Evolutionary conservation across 352 stramenopile genomes (phyloP).

Genomic region (Globisporangium parvum): DNA sequence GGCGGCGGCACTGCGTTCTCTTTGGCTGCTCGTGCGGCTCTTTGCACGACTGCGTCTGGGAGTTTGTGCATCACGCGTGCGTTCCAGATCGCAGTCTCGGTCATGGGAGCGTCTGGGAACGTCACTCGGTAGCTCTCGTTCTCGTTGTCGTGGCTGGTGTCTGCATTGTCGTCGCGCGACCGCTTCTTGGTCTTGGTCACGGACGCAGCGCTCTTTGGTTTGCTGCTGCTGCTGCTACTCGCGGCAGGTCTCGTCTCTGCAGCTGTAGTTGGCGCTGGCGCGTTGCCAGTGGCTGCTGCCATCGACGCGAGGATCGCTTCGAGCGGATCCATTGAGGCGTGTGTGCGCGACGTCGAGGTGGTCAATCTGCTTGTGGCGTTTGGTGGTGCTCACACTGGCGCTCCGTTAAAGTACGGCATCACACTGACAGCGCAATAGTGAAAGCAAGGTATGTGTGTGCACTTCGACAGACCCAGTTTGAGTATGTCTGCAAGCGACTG

Average conservation of each 20-base stretch:
- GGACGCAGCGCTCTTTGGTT: background rate
- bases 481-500: no score
- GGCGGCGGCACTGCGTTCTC: slow-evolving; percentile 26
- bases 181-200: slow-evolving; percentile 21
- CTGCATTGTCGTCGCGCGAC: slow-evolving; percentile 11
- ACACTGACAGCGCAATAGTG: no score
- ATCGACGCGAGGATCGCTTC: slow-evolving; percentile 81
- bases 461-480: background rate
- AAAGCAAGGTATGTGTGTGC: no score
- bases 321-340: slow-evolving; percentile 32
- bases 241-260: background rate
- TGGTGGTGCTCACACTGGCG: background rate
- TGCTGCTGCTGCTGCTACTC: slow-evolving; percentile 3
- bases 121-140: background rate
- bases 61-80: slow-evolving; percentile 32
- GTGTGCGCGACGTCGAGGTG: background rate
- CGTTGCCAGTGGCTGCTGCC: slow-evolving; percentile 71
- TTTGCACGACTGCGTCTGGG: slow-evolving; percentile 11
- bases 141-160: slow-evolving; percentile 5
- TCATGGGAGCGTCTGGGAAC: background rate
- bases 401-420: no score
- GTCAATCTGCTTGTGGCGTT: background rate
- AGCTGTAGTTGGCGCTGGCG: background rate
- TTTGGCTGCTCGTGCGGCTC: slow-evolving; percentile 4
- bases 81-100: slow-evolving; percentile 43